A percentile compares a stretch with the other conserved stretches of the same genome.
phyloP scores from a whole-genome alignment of 2,329 filamentous ascomycete genomes.

The Hymenoscyphus fraxineus region DNA sequence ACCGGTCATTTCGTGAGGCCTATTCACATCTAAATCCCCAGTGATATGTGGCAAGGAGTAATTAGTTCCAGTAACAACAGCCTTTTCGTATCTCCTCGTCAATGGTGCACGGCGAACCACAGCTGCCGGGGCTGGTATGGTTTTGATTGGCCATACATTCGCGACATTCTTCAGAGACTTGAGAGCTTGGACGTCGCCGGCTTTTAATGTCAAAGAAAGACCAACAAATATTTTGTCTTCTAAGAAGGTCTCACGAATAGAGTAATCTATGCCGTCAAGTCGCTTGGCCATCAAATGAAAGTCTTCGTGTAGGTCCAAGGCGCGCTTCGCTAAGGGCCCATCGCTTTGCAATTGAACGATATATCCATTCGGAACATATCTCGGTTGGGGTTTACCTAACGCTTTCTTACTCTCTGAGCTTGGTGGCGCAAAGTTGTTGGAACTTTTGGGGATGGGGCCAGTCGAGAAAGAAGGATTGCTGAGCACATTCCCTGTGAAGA shows the following conservation, averaged over 20 bases:
- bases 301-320: not conserved
- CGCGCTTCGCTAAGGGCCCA: not conserved
- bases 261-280: conserved; percentile 1
- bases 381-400: not conserved
- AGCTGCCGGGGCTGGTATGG: not conserved
- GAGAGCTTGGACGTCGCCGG: not conserved
- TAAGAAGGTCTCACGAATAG: not conserved
- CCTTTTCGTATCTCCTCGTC: not conserved
- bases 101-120: not conserved
- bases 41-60: not conserved
- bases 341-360: not conserved
- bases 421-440: not conserved
- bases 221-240: not conserved
- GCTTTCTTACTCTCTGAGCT: not conserved
- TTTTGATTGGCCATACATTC: not conserved
- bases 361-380: not conserved
- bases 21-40: not conserved
- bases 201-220: not conserved
- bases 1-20: conserved; percentile 18
- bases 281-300: not conserved
- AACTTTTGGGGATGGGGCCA: not conserved
- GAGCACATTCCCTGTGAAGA: not conserved
- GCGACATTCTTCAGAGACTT: conserved; percentile 1
- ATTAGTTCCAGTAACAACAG: not conserved
- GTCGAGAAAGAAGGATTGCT: not conserved